Evolutionary conservation across 306 rosid species (phyloP).

Genomic region (Trifolium subterraneum): DNA sequence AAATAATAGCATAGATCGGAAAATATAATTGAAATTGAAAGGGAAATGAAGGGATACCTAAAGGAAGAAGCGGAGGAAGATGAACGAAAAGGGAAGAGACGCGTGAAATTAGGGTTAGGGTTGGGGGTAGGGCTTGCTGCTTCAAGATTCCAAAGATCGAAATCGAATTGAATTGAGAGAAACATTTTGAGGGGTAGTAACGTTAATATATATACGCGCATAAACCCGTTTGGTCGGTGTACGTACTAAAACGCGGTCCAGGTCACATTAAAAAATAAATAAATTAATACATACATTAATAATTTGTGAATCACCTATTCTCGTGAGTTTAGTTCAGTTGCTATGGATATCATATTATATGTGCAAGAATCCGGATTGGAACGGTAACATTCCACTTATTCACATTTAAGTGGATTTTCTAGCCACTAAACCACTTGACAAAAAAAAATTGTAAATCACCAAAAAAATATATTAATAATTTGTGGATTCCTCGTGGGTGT

Average conservation of each 20-base stretch:
- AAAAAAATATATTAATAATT: no score
- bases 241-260: background rate
- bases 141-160: conserved; percentile 30
- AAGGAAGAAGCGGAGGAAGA: conserved; percentile 17
- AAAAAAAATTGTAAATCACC: no score
- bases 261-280: background rate
- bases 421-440: no score
- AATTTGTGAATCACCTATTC: no score
- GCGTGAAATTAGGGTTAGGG: conserved; percentile 37
- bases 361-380: no score
- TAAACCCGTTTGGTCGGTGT: conserved; percentile 11
- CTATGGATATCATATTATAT: no score
- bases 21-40: conserved; percentile 18
- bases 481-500: no score
- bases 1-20: background rate
- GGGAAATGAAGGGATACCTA: conserved; percentile 5
- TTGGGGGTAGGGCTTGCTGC: conserved; percentile 9
- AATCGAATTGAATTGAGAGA: background rate
- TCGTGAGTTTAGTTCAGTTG: no score
- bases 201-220: conserved; percentile 21
- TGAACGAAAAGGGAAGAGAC: background rate
- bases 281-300: no score
- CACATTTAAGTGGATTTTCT: no score
- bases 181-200: fast-evolving
- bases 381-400: no score